Base-by-base conservation (phyloP, 345 rosid species). In the Euphorbia pulcherrima region DNA sequence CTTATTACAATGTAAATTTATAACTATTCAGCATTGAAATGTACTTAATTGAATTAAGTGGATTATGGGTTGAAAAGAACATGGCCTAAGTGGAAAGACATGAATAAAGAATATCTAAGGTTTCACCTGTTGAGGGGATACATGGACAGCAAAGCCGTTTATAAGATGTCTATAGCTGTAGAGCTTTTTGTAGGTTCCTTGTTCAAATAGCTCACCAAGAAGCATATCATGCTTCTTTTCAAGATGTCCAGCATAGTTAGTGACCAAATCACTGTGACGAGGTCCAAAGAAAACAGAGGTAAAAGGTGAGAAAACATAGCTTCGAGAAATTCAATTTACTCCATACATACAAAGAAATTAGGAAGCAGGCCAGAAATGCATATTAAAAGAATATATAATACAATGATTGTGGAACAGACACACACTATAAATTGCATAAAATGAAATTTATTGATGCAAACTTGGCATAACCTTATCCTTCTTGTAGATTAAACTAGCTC, bases 111-210 rank as follows among this genome's bases (percentile, higher is more conserved):
- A 64, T 23, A 33, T 27, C 33, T 17, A 55, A 33, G 48, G 40
- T 68, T 82, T 86, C 97, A 94, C 99, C 99, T 94, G 97, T 35
- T 86, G 80, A 62, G 96, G 88, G 16, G 97, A 75, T 62, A 88
- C 62, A 79, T 90, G 93, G 80, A 86, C 96, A 35, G 99, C 83
- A 78, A 94, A 94, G 33, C 99, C 99, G 70, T 94, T 94, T 59
- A 94, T 88, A 71, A 94, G 95, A 70, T 94, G 99, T 57, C 85
- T 81, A 77, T 94, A 94, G 86, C 99, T 94, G 83, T 94, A 94
- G 67, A 94, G 82, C 77, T 94, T 94, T 75, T 79, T 81, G 81
- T 91, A 94, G 60, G 83, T 85, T 68, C 93, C 96, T 67, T 60
- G 82, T 55, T 85, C 86, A 77, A 91, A 94, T 65, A 91, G 80